Evolutionary conservation across 345 rosid species (phyloP).

Genomic region (Boechera divaricarpa): DNA sequence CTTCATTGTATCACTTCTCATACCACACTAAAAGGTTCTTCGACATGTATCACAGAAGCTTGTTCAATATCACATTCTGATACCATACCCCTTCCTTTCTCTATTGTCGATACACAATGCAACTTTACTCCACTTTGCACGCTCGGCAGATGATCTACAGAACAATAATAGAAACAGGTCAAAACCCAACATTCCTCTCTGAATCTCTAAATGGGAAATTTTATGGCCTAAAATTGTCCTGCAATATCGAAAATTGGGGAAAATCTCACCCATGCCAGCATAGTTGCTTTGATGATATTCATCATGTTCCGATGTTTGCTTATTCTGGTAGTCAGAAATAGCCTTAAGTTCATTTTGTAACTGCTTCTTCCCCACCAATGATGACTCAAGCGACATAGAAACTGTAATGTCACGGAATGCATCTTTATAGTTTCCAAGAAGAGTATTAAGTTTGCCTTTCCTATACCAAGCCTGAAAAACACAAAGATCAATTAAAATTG

Average conservation of each 20-base stretch:
- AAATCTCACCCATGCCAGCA: conserved; percentile 48
- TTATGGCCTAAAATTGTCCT: background rate
- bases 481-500: background rate
- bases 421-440: conserved; percentile 59
- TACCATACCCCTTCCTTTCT: conserved; percentile 83
- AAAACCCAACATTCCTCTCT: background rate
- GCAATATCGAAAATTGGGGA: background rate
- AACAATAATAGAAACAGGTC: background rate
- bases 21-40: conserved; percentile 82
- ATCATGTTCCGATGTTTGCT: conserved; percentile 26
- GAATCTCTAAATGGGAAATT: background rate
- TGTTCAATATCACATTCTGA: conserved; percentile 66
- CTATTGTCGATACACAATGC: conserved; percentile 53
- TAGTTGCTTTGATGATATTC: conserved; percentile 24
- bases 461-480: conserved; percentile 73
- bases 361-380: conserved; percentile 73
- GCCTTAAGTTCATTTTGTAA: conserved; percentile 63
- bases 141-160: conserved; percentile 47
- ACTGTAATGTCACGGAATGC: conserved; percentile 62
- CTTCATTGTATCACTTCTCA: conserved; percentile 17
- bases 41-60: conserved; percentile 70
- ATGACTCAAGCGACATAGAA: conserved; percentile 60
- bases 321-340: conserved; percentile 39
- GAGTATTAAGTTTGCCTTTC: conserved; percentile 78
- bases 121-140: conserved; percentile 53